Conservation (phyloP, 2,329 filamentous ascomycete species). For the Fusarium tricinctum region DNA sequence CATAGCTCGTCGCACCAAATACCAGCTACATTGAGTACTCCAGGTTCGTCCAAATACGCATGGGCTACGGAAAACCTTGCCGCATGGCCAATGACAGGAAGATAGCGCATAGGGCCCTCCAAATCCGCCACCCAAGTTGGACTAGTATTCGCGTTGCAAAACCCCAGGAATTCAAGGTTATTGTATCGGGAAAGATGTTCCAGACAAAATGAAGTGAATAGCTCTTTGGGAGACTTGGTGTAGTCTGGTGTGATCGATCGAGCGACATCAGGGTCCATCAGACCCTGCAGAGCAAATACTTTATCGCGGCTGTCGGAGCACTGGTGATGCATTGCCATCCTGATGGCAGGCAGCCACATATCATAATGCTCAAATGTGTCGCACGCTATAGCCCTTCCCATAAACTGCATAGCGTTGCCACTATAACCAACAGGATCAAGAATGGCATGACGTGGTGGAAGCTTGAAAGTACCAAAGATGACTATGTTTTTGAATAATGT, state of each 20-base stretch:
- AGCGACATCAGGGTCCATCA: background rate
- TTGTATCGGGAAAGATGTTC: background rate
- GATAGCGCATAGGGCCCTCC: background rate
- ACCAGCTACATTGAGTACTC: background rate
- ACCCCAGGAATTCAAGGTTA: background rate
- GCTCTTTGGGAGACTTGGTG: background rate
- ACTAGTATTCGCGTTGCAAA: background rate
- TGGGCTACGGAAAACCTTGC: background rate
- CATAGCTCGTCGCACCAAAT: background rate
- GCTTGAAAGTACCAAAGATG: background rate
- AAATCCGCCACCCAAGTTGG: conserved; percentile 12
- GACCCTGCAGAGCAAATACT: background rate
- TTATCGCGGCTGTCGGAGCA: conserved; percentile 3
- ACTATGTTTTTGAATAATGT: background rate
- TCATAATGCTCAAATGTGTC: background rate
- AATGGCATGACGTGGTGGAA: no score
- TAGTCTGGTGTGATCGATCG: background rate
- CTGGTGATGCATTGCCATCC: background rate
- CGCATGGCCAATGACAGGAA: background rate
- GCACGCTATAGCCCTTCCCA: no score
- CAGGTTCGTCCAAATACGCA: background rate
- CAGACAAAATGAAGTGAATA: background rate
- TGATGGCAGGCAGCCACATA: background rate
- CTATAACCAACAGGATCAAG: background rate
- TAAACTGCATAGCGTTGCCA: no score